These are phyloP conservation scores for Penicillium hesseltinei DNA, from an alignment of 2,329 filamentous ascomycete genomes.

Conservation along the genomic window DNA sequence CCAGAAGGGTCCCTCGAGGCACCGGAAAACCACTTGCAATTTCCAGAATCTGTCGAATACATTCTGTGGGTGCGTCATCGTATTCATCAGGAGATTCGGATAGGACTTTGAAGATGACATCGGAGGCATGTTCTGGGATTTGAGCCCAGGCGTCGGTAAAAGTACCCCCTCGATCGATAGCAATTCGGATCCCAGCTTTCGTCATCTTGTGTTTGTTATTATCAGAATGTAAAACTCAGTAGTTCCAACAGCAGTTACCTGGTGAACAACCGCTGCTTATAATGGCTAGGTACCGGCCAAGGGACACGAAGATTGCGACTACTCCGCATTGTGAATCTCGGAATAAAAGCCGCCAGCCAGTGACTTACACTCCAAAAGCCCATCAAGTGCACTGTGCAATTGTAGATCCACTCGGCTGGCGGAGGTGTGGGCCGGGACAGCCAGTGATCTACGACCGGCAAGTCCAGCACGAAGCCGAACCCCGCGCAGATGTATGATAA, in stretches of 20 bases:
- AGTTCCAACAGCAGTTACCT: background rate
- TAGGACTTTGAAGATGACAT: constrained; percentile 33
- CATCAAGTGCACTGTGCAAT: background rate
- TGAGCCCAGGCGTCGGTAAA: constrained; percentile 32
- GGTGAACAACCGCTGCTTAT: background rate
- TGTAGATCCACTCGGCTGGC: background rate
- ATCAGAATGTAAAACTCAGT: background rate
- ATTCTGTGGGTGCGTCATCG: constrained; percentile 64
- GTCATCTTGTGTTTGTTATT: background rate
- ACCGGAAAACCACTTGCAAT: background rate
- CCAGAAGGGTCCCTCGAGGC: background rate
- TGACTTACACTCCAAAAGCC: background rate
- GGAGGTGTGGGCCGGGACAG: background rate
- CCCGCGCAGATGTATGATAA: background rate
- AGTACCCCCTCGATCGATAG: constrained; percentile 28
- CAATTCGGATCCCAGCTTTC: background rate
- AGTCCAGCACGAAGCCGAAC: background rate
- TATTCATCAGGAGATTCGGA: constrained; percentile 33
- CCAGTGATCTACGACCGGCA: background rate
- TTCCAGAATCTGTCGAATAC: constrained; percentile 73
- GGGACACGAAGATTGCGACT: background rate
- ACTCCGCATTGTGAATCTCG: background rate
- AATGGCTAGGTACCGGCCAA: background rate
- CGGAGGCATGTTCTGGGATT: constrained; percentile 16
- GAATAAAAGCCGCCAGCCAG: background rate